A percentile compares a stretch with the other conserved stretches of the same genome.
Conservation (phyloP, 176 grass and related monocot genomes). For the Stipa capillata region DNA sequence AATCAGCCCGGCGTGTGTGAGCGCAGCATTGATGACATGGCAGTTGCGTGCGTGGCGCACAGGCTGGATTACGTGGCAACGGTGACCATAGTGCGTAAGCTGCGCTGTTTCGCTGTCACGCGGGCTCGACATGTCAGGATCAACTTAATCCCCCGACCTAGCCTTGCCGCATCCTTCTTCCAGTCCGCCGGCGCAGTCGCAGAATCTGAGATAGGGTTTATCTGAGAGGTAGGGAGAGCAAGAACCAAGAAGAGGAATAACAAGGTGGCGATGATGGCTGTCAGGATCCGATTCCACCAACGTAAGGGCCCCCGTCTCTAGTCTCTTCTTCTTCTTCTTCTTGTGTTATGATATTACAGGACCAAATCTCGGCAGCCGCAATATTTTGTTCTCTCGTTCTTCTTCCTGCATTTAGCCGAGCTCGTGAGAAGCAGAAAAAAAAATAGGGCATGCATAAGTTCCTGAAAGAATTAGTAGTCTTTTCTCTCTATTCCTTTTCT, state of each 20-base stretch:
- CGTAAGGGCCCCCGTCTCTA: neutral
- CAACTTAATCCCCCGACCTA: neutral
- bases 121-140: neutral
- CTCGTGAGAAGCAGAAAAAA: neutral
- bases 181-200: neutral
- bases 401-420: neutral
- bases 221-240: neutral
- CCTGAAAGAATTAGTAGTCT: neutral
- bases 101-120: neutral
- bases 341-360: neutral
- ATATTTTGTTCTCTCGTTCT: neutral
- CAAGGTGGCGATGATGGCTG: conserved; percentile 19
- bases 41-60: neutral
- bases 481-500: neutral
- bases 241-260: neutral
- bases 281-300: conserved; percentile 9
- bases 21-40: neutral
- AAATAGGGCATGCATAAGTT: neutral
- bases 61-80: neutral
- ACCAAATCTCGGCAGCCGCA: neutral
- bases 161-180: neutral
- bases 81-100: neutral
- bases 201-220: neutral
- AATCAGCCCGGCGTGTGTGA: too few relatives aligned
- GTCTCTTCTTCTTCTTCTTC: neutral